Evolutionary conservation across 2,329 filamentous ascomycete genomes (phyloP).

Genomic region (Exserohilum rostratum): DNA sequence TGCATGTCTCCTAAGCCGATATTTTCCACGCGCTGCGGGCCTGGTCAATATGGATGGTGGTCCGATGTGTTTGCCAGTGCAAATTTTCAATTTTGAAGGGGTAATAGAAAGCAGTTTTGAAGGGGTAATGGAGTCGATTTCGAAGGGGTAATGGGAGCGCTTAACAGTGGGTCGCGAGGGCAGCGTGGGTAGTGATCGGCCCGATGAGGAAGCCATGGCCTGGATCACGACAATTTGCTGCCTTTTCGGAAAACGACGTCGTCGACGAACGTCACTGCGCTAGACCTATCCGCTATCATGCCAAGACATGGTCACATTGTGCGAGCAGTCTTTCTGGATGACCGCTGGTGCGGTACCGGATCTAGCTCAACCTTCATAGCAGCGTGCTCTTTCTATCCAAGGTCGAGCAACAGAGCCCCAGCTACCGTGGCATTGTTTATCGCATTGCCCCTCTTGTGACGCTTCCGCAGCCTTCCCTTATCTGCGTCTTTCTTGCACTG

Average conservation of each 20-base stretch:
- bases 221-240: slow-evolving; percentile 8
- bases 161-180: slow-evolving; percentile 12
- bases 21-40: slow-evolving; percentile 21
- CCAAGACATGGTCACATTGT: slow-evolving; percentile 7
- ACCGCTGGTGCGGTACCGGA: slow-evolving; percentile 13
- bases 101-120: slow-evolving; percentile 44
- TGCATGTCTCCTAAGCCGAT: slow-evolving; percentile 24
- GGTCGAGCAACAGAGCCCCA: slow-evolving; percentile 2
- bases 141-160: slow-evolving; percentile 38
- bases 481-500: background rate
- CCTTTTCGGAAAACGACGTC: background rate
- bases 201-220: slow-evolving; percentile 21
- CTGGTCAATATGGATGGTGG: slow-evolving; percentile 2
- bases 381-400: slow-evolving; percentile 1
- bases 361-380: slow-evolving; percentile 6
- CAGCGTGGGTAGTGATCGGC: slow-evolving; percentile 14
- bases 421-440: background rate
- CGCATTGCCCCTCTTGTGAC: background rate
- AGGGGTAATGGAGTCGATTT: slow-evolving; percentile 44
- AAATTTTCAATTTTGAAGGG: slow-evolving; percentile 48
- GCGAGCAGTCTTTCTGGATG: slow-evolving; percentile 13
- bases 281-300: slow-evolving; percentile 4
- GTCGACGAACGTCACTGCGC: slow-evolving; percentile 6
- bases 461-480: background rate
- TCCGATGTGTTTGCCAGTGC: slow-evolving; percentile 5